A percentile compares a stretch with the other conserved stretches of the same genome.
Conservation (phyloP, 2,329 filamentous ascomycete genomes). For the Diaporthe velutina region DNA sequence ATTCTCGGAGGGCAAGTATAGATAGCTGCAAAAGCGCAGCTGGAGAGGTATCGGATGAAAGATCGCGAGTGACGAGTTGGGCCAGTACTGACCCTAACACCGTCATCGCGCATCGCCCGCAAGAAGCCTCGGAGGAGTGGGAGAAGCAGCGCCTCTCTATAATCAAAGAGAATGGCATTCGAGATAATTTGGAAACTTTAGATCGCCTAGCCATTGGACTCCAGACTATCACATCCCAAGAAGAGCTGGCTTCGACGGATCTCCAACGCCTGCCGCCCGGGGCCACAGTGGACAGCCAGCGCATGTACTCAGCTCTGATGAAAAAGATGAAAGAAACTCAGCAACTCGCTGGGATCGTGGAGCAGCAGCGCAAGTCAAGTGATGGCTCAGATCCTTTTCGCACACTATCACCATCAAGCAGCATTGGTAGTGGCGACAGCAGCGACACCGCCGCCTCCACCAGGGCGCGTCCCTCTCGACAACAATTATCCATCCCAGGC, state of each 20-base stretch:
- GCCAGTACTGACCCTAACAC: slow-evolving; percentile 72
- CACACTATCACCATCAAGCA: slow-evolving; percentile 35
- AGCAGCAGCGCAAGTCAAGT: slow-evolving; percentile 43
- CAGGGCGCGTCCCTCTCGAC: background rate
- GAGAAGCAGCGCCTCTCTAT: slow-evolving; percentile 72
- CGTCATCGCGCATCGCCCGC: slow-evolving; percentile 59
- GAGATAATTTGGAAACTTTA: slow-evolving; percentile 56
- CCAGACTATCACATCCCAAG: slow-evolving; percentile 44
- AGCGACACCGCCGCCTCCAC: background rate
- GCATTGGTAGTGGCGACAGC: slow-evolving; percentile 19
- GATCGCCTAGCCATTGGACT: slow-evolving; percentile 45
- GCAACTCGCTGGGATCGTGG: slow-evolving; percentile 40
- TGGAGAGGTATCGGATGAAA: slow-evolving; percentile 60
- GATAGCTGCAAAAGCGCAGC: slow-evolving; percentile 59
- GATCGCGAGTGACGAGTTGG: slow-evolving; percentile 81
- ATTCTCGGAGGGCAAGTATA: slow-evolving; percentile 67
- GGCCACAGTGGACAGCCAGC: slow-evolving; percentile 64
- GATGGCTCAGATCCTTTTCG: slow-evolving; percentile 38
- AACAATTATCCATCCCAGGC: background rate
- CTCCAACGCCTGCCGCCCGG: slow-evolving; percentile 40
- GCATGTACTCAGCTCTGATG: slow-evolving; percentile 75
- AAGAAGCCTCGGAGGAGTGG: slow-evolving; percentile 55
- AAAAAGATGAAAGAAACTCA: slow-evolving; percentile 62
- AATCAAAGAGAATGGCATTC: slow-evolving; percentile 69
- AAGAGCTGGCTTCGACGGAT: slow-evolving; percentile 25